Evolutionary conservation across 352 stramenopile genomes (phyloP), one percentile per base, ranked within the genome.

Genomic region (Phytopythium boreale): DNA sequence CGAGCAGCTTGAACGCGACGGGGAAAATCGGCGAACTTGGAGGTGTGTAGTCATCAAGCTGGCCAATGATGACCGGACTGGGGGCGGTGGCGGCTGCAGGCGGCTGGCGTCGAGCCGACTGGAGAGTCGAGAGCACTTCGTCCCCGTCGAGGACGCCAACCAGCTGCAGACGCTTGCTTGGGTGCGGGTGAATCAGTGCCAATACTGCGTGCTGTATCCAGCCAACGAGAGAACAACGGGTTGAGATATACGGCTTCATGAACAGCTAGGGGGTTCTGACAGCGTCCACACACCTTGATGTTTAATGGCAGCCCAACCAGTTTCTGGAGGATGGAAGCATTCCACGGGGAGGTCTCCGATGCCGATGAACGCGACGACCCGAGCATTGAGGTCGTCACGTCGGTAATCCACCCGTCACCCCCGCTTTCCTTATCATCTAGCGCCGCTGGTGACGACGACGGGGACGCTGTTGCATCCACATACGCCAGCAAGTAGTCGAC

Each of bases 101-200:
- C 15, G 41, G 24, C 57, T 34, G 34, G 22, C 8, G 5, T 17
- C 20, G 49, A 58, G 43, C 31, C 2, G 53, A 20, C 14, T n/a
- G 41, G 8, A 75, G 46, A 12, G 57, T 41, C 20, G 61, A 66
- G 27, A 62, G 59, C 17, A 70, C 56, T 12, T 84, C 73, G 34
- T 80, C 47, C 1, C 73, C 75, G 20, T 86, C 75, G 8, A 82
- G 64, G 22, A 68, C 59, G 26, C 59, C 59, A 10, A 56, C 52
- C 39, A 80, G 62, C 56, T 68, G 46, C 17, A 87, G 66, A 31
- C 79, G 64, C 31, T 82, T 61, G 11, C 52, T 63, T 26, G 76
- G 77, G 55, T 84, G 65, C 19, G 80, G 80, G 63, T 89, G 70
- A 4, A 88, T 46, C 41, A 89, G 66, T 24, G 76, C 71, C 43